Conservation (phyloP, 1,139 yeast genomes). For the Taiozyma onychis region DNA sequence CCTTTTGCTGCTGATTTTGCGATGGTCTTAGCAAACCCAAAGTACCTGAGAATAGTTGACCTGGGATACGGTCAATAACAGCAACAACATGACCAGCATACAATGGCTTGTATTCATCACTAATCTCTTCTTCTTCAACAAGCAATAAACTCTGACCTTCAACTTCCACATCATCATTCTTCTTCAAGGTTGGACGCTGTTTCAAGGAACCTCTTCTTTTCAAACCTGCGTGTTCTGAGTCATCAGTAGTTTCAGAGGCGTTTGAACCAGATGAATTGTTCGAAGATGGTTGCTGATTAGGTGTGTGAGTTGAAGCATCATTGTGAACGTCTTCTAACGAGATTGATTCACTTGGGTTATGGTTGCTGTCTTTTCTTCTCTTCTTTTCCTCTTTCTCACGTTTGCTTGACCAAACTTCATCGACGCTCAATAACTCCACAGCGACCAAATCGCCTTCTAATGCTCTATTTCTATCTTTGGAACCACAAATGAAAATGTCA, state of each 20-base stretch:
- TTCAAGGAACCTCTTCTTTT: constrained; percentile 87
- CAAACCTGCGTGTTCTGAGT: constrained; percentile 33
- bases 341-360: constrained; percentile 13
- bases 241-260: constrained; percentile 22
- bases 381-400: constrained; percentile 96
- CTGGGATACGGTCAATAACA: constrained; percentile 94
- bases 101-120: constrained; percentile 86
- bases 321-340: constrained; percentile 27
- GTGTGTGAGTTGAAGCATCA: constrained; percentile 28
- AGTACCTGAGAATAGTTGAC: constrained; percentile 92
- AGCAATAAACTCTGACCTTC: constrained; percentile 91
- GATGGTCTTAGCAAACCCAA: constrained; percentile 92
- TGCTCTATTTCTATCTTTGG: constrained; percentile 98
- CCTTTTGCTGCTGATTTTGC: constrained; percentile 75
- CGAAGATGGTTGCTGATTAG: constrained; percentile 23
- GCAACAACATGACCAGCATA: constrained; percentile 99
- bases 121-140: constrained; percentile 93
- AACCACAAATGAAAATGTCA: constrained; percentile 95
- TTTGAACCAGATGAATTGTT: constrained; percentile 24
- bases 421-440: constrained; percentile 86
- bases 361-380: constrained; percentile 66
- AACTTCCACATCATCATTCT: constrained; percentile 96
- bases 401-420: constrained; percentile 96
- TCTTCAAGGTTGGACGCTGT: constrained; percentile 97
- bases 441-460: constrained; percentile 96